These are phyloP conservation scores for Cladosporium sp. DNA, from an alignment of 2,329 filamentous ascomycete species.

Conservation along the genomic window DNA sequence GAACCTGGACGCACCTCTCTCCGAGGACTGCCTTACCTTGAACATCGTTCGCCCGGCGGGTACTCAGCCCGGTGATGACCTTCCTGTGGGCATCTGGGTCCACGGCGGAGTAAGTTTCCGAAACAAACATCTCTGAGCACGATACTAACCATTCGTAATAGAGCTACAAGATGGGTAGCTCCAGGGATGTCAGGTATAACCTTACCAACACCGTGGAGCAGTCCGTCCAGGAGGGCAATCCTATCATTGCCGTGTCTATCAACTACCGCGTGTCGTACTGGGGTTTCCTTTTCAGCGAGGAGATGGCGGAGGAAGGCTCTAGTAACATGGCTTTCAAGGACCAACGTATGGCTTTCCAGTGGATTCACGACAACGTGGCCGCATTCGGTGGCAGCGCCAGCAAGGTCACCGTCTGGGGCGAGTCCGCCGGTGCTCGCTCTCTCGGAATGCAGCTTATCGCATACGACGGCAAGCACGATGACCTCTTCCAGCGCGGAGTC, in stretches of 20 bases:
- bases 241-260: conserved; percentile 55
- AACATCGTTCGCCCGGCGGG: conserved; percentile 50
- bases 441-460: conserved; percentile 25
- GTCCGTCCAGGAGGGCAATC: conserved; percentile 50
- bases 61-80: conserved; percentile 31
- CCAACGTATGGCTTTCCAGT: conserved; percentile 24
- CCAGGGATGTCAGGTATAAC: conserved; percentile 43
- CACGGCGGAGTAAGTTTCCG: conserved; percentile 51
- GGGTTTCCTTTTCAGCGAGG: conserved; percentile 10
- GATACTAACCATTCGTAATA: background rate
- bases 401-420: conserved; percentile 76
- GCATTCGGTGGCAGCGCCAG: conserved; percentile 65
- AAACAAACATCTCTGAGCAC: too few relatives aligned
- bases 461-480: conserved; percentile 35
- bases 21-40: conserved; percentile 57
- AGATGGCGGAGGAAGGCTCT: conserved; percentile 5
- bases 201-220: conserved; percentile 59
- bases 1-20: conserved; percentile 1
- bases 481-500: conserved; percentile 41
- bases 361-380: conserved; percentile 41
- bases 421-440: conserved; percentile 57
- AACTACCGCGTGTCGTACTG: conserved; percentile 52
- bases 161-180: conserved; percentile 17
- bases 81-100: conserved; percentile 57
- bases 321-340: conserved; percentile 28